Conservation (phyloP, 306 rosid genomes). For the Lathyrus tuberosus region DNA sequence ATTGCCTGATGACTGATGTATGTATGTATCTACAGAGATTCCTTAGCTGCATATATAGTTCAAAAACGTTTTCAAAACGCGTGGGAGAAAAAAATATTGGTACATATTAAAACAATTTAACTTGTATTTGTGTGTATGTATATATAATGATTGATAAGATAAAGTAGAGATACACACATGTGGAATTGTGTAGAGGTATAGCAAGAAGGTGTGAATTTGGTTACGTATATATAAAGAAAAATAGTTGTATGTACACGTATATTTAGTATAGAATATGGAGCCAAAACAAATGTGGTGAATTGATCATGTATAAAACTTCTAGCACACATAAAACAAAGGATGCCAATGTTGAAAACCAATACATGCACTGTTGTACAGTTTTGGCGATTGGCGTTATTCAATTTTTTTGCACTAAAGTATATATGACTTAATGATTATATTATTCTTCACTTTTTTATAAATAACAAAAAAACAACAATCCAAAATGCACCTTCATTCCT, state of each 20-base stretch:
- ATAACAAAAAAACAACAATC: background rate
- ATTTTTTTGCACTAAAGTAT: background rate
- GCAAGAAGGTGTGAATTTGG: background rate
- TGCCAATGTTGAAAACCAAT: conserved; percentile 10
- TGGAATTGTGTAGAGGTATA: background rate
- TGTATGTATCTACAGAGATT: background rate
- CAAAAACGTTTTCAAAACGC: background rate
- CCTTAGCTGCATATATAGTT: background rate
- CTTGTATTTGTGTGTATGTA: background rate
- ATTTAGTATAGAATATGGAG: background rate
- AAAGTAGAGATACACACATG: background rate
- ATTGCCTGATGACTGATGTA: background rate
- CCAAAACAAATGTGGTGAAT: background rate
- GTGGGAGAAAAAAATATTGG: background rate
- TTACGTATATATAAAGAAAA: background rate
- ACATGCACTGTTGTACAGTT: background rate
- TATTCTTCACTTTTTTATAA: background rate
- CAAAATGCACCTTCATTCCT: background rate
- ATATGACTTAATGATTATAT: background rate
- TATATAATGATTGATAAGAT: background rate
- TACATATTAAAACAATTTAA: background rate
- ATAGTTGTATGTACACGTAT: background rate
- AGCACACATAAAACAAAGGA: background rate
- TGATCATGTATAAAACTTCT: background rate
- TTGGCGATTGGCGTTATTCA: background rate